phyloP scores from a whole-genome alignment of 2,329 filamentous ascomycete genomes.

The Calonectria naviculata region DNA sequence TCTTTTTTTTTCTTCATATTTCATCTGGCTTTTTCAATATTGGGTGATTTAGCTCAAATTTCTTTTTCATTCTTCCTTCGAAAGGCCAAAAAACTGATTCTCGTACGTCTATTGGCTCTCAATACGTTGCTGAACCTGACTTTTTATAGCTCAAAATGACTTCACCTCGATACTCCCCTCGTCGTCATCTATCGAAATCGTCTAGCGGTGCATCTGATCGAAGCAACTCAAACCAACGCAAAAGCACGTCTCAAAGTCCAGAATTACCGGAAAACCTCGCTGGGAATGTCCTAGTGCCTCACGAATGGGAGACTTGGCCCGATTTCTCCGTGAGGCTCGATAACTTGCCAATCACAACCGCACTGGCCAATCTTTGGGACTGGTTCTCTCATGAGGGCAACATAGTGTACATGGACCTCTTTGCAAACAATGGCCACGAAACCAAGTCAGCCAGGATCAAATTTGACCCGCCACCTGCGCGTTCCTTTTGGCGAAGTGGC shows the following conservation, averaged over 20 bases:
- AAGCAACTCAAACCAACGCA: neutral
- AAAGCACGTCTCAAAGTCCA: neutral
- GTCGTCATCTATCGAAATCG: neutral
- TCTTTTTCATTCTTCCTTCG: too few relatives aligned
- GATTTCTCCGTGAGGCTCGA: slow-evolving; percentile 46
- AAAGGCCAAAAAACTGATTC: neutral
- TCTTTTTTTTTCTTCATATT: too few relatives aligned
- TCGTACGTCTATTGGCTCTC: too few relatives aligned
- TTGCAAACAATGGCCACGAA: slow-evolving; percentile 28
- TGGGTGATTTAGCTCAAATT: too few relatives aligned
- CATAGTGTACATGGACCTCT: slow-evolving; percentile 68
- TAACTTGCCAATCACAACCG: slow-evolving; percentile 48
- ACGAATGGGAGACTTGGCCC: slow-evolving; percentile 49
- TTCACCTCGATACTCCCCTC: neutral
- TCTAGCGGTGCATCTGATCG: neutral
- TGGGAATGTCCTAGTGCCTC: too few relatives aligned
- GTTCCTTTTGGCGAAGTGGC: slow-evolving; percentile 61
- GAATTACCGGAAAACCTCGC: neutral
- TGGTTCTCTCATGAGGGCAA: slow-evolving; percentile 64
- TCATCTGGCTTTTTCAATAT: too few relatives aligned
- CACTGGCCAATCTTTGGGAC: slow-evolving; percentile 58
- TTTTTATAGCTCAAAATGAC: neutral
- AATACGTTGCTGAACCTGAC: neutral
- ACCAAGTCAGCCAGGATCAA: slow-evolving; percentile 56
- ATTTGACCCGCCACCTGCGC: slow-evolving; percentile 67